Evolutionary conservation across 2,329 filamentous ascomycete species (phyloP).

Genomic region (Curvularia lunata): DNA sequence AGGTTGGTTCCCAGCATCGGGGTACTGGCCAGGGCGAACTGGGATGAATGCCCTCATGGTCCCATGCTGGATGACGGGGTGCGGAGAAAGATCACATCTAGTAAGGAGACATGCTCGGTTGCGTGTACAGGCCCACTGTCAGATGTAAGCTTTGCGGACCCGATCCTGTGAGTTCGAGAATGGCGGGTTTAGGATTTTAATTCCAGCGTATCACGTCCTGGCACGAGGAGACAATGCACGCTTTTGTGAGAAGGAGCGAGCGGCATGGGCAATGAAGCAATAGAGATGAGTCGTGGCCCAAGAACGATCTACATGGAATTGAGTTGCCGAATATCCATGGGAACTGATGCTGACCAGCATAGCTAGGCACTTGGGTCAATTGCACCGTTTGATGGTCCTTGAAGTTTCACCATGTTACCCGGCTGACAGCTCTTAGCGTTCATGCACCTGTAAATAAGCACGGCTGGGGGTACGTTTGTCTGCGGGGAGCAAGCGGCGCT

Average conservation of each 20-base stretch:
- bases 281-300: not conserved
- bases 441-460: constrained; percentile 17
- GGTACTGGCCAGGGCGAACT: constrained; percentile 28
- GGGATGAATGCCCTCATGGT: constrained; percentile 31
- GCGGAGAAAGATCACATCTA: constrained; percentile 33
- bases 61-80: constrained; percentile 24
- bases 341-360: not conserved
- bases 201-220: constrained; percentile 14
- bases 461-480: constrained; percentile 16
- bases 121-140: constrained; percentile 24
- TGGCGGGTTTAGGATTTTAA: constrained; percentile 10
- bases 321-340: not conserved
- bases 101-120: constrained; percentile 21
- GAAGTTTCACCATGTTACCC: constrained; percentile 14
- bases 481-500: constrained; percentile 31
- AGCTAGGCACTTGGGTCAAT: not conserved
- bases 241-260: not conserved
- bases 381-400: constrained; percentile 20
- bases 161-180: constrained; percentile 21
- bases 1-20: constrained; percentile 24
- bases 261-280: constrained; percentile 2
- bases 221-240: constrained; percentile 1
- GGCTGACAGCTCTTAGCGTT: constrained; percentile 13
- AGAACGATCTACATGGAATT: not conserved
- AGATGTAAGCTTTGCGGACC: constrained; percentile 33